Evolutionary conservation across 2,329 filamentous ascomycete genomes (phyloP), one percentile per base, ranked within the genome.

Genomic region (Sclerotinia nivalis): DNA sequence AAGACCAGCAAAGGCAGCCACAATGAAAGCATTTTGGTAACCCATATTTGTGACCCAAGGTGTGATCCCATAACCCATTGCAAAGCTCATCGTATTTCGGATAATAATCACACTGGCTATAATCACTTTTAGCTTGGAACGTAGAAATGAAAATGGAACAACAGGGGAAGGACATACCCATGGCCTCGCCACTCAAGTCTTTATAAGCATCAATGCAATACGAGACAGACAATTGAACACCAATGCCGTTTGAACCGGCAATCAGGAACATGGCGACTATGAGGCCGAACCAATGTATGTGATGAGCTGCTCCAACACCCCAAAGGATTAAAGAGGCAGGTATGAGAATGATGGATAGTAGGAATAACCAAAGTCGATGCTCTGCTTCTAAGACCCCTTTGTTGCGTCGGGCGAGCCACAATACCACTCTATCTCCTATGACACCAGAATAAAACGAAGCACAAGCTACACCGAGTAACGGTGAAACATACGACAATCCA

Each of bases 31-130:
- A 69, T 83, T 83, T 55, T 83, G 80, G 40, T 80, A 78, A 0
- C 83, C 83, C 62, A 82, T 74, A 7, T 79, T 74, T 7, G 76
- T 79, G 2, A 83, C 74, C 82, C 82, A 84, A 0, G 82, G 82
- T 0, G 82, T 84, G 40, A 84, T 80, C 22, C 85, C 84, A 74
- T 88, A 87, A 40, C 80, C 80, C 43, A 85, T 80, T 8, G 82
- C 83, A 73, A 84, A 85, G 37, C 78, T 80, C 82, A 85, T 84
- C 0, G 82, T 84, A 71, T 85, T 85, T 13, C 84, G 77, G 28
- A 77, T 76, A 20, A 85, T 72, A 49, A 85, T 85, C 15, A 85
- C 83, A 4, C 83, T 83, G 12, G 84, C 61, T 64, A 37, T 22
- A n/a, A 64, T 13, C 18, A n/a, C 25, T 6, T 5, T 64, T 64